These are phyloP conservation scores for Flaveria bidentis DNA, from an alignment of 129 eudicot genomes.

Conservation along the genomic window DNA sequence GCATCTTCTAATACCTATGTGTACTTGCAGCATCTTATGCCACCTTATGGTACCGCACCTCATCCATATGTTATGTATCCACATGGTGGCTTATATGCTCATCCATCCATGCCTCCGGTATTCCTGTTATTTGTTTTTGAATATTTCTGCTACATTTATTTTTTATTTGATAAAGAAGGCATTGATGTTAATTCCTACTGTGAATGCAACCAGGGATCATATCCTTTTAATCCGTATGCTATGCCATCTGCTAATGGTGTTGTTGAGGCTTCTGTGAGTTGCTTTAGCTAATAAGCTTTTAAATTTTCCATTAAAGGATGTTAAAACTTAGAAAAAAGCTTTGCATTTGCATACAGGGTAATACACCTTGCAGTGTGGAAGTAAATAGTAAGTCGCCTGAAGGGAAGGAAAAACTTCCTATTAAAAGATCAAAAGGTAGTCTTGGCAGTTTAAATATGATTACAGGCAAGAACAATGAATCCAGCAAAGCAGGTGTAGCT, in stretches of 20 bases:
- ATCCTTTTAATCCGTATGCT: slow-evolving; percentile 87
- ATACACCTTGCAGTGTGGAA: slow-evolving; percentile 63
- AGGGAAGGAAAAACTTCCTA: slow-evolving; percentile 89
- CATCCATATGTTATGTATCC: slow-evolving; percentile 99
- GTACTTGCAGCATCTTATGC: slow-evolving; percentile 81
- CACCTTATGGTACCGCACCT: slow-evolving; percentile 98
- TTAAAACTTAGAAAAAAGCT: slow-evolving; percentile 18
- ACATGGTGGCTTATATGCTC: slow-evolving; percentile 89
- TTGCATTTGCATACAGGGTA: slow-evolving; percentile 49
- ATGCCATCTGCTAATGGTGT: slow-evolving; percentile 92
- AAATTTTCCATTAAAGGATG: background rate
- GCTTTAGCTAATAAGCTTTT: slow-evolving; percentile 8
- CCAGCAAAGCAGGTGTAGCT: slow-evolving; percentile 64
- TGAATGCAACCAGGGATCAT: slow-evolving; percentile 69
- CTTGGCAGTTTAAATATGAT: slow-evolving; percentile 91
- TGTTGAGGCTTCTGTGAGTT: slow-evolving; percentile 74
- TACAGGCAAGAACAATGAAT: slow-evolving; percentile 62
- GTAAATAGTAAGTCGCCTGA: slow-evolving; percentile 70
- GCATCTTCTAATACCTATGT: slow-evolving; percentile 16
- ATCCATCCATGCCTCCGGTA: slow-evolving; percentile 97
- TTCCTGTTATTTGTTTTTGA: slow-evolving; percentile 12
- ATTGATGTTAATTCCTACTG: slow-evolving; percentile 25
- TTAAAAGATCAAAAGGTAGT: slow-evolving; percentile 92
- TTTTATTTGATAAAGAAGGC: background rate
- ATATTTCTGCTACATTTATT: slow-evolving; percentile 1